Base-by-base conservation (phyloP, 306 rosid species). In the Arachis hypogaea region DNA sequence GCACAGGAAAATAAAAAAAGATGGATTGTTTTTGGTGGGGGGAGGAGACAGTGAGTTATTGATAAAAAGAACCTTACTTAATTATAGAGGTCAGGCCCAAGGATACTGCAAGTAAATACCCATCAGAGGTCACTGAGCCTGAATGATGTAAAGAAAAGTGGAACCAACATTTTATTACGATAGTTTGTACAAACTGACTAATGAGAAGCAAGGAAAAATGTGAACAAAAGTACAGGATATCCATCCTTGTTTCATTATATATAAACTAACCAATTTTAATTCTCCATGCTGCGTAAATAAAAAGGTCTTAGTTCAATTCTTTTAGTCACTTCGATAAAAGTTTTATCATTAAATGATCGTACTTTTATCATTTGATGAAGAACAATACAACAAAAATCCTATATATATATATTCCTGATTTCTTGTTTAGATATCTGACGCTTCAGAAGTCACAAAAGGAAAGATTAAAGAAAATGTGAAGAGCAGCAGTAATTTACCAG, bases 31-130 rank as follows among this genome's bases (percentile, higher is more conserved):
- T 18, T 18, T 18, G 18, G 18, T 18, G 18, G 18, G 18, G 18
- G 18, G 18, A 18, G 59, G 28, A 50, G 62, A 62, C 10, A 63
- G 40, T 50, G 42, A 22, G 55, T 50, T 28, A 46, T 47, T 28
- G 70, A 65, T 76, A 59, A 51, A 51, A 75, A 70, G 83, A 52
- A 50, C 22, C 80, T 86, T 89, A 93, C 98, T 91, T 93, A 77
- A 85, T 60, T 75, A 91, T 78, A 72, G 98, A 88, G 63, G 89
- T 61, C 75, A 91, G 91, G n/a, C 98, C 98, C 91, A 93, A 63
- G 43, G 86, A 91, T 64, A 89, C 6, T 63, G 97, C 98, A 78
- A 93, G 88, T 82, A 85, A 81, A 81, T 89, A 93, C 65, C 98
- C 98, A 76, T 88, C 89, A 67, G 74, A 59, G 74, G 76, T 67